These are phyloP conservation scores for Lolium rigidum DNA, from an alignment of 176 grass and related monocot genomes.

Conservation along the genomic window DNA sequence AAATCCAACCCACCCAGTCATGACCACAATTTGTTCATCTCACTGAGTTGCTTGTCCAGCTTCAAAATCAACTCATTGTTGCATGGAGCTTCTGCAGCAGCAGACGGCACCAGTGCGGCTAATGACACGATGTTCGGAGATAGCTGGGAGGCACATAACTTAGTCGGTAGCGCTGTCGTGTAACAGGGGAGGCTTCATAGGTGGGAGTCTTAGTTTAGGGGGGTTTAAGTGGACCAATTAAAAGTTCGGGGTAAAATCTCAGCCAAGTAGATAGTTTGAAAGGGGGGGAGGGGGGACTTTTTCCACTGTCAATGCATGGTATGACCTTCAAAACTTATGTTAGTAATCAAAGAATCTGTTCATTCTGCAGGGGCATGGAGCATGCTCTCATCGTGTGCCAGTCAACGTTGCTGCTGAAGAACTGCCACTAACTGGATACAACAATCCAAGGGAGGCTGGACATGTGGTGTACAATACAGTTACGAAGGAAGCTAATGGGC, in stretches of 20 bases:
- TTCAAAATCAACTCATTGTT: neutral
- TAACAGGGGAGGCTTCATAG: neutral
- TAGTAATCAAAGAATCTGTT: conserved; percentile 2
- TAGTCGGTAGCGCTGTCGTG: neutral
- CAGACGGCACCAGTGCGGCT: neutral
- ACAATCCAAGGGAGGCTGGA: neutral
- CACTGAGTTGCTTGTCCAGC: neutral
- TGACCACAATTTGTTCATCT: neutral
- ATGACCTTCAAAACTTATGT: neutral
- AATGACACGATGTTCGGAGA: neutral
- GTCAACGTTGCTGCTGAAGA: neutral
- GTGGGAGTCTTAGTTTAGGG: neutral
- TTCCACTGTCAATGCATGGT: neutral
- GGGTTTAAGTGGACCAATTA: neutral
- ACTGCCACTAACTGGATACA: neutral
- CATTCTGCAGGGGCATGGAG: conserved; percentile 59
- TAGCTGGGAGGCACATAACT: neutral
- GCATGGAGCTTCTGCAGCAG: neutral
- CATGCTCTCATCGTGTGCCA: conserved; percentile 40
- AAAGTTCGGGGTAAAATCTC: neutral
- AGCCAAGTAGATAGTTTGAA: neutral
- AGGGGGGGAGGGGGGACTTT: neutral
- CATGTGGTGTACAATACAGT: neutral
- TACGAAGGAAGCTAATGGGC: conserved; percentile 15
- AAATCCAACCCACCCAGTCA: neutral